Evolutionary conservation across 2,329 filamentous ascomycete genomes (phyloP), one percentile per base, ranked within the genome.

Genomic region (Elsinoe perseae): DNA sequence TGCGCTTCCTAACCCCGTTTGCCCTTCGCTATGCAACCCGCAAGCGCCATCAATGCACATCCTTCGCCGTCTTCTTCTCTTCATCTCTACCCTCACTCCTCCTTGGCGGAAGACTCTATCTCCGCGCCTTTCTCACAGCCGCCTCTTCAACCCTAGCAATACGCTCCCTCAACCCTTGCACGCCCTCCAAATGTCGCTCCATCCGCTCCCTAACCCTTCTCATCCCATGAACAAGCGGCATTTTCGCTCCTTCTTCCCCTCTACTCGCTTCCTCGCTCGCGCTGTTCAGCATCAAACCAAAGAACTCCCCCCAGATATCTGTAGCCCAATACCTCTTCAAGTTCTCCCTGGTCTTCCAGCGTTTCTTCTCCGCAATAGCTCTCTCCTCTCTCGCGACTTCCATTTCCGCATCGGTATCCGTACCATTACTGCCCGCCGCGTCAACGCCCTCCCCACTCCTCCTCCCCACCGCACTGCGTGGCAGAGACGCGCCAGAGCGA

Each of bases 301-400:
- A 95, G 48, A 86, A 84, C 59, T 87, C 83, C 1, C 68, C 73
- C 93, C 93, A 98, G 43, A 97, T 82, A 50, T 95, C 90, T 50
- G 84, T 86, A 76, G 97, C 91, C 93, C 93, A 98, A 72, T 98
- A 98, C 43, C 93, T 75, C 76, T 98, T 98, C 59, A 97, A 73
- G 12, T 77, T 81, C 71, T 96, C 92, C 53, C 86, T 81, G 62
- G 96, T 83, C 61, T 80, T 82, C 73, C 95, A 97, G 48, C 79
- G 83, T 66, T 87, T 84, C 28, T 36, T 34, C 30, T 52, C 34
- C 14, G 28, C n/a, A 4, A 52, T 34, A 6, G 48, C 28, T 16
- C 48, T 52, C 30, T 52, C 48, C 48, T 42, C 23, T 5, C 34
- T 40, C 20, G 36, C 52, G 9, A 43, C 25, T 8, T 21, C 50